Evolutionary conservation across 2,329 filamentous ascomycete genomes (phyloP).

Genomic region (Aciculosporium take): DNA sequence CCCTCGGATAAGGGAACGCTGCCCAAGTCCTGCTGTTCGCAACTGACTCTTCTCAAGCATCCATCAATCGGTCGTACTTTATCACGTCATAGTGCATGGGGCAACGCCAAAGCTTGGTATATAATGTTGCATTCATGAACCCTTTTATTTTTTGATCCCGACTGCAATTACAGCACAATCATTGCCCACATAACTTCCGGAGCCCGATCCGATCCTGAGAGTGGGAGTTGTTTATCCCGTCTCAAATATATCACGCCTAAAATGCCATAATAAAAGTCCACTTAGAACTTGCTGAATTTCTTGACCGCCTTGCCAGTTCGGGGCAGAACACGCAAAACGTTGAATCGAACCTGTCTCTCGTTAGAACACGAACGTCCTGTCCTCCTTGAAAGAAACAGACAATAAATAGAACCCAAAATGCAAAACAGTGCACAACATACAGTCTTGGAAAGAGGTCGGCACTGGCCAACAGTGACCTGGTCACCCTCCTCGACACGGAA

Average conservation of each 20-base stretch:
- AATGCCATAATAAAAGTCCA: slow-evolving; percentile 36
- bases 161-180: slow-evolving; percentile 33
- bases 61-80: background rate
- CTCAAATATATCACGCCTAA: slow-evolving; percentile 38
- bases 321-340: slow-evolving; percentile 96
- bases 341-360: slow-evolving; percentile 74
- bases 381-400: too few relatives aligned
- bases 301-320: slow-evolving; percentile 96
- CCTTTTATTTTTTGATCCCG: slow-evolving; percentile 23
- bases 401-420: too few relatives aligned
- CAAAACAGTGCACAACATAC: slow-evolving; percentile 60
- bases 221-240: slow-evolving; percentile 21
- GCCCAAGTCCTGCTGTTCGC: too few relatives aligned
- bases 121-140: slow-evolving; percentile 23
- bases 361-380: slow-evolving; percentile 14
- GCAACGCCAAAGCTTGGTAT: background rate
- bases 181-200: slow-evolving; percentile 27
- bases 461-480: slow-evolving; percentile 98
- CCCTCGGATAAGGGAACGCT: too few relatives aligned
- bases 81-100: background rate
- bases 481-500: slow-evolving; percentile 99
- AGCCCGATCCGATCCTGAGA: slow-evolving; percentile 27
- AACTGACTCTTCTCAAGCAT: background rate
- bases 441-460: slow-evolving; percentile 98
- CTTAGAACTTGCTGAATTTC: slow-evolving; percentile 97